Evolutionary conservation across 306 rosid species (phyloP), one percentile per base, ranked within the genome.

Genomic region (Pyrus pyrifolia): DNA sequence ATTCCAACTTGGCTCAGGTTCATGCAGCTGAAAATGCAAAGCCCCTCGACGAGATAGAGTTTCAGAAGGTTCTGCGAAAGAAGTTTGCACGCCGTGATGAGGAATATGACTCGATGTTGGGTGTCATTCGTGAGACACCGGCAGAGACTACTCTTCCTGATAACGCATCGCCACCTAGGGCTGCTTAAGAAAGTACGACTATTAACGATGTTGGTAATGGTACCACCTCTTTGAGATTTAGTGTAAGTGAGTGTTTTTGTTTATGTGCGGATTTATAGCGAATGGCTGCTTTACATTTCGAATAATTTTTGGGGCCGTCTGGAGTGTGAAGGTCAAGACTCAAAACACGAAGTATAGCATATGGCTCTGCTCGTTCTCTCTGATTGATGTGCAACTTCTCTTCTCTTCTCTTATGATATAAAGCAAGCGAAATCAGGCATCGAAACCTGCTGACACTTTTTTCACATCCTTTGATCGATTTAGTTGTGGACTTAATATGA

Each of bases 1-100:
- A 95, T 80, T 66, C 97, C 88, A 90, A 75, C 85, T 84, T 92
- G 89, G 97, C 97, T 70, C 89, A 89, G 81, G 98, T 85, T 78
- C 97, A 95, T 88, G 97, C 96, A 79, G 92, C 88, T 40, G 97
- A 94, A 82, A 89, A 95, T 77, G 92, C 93, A 25, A 92, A 92
- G 85, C 55, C 71, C 74, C 86, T 95, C 31, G 97, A 92, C 23
- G 88, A 83, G 71, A 77, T 86, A 21, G 97, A 92, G 81, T 90
- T 95, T 71, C 86, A 89, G 73, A 95, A 95, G 83, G 89, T 88
- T 59, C 86, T 95, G 35, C 60, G 81, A 69, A 95, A 88, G 93
- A 95, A 95, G 84, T 86, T 87, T 87, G 92, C 81, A 51, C 86
- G 83, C 27, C 84, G 73, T n/a, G 90, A 84, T 12, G 91, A 86